Evolutionary conservation across 305 asterid species (phyloP).

Genomic region (Fraxinus latifolia): DNA sequence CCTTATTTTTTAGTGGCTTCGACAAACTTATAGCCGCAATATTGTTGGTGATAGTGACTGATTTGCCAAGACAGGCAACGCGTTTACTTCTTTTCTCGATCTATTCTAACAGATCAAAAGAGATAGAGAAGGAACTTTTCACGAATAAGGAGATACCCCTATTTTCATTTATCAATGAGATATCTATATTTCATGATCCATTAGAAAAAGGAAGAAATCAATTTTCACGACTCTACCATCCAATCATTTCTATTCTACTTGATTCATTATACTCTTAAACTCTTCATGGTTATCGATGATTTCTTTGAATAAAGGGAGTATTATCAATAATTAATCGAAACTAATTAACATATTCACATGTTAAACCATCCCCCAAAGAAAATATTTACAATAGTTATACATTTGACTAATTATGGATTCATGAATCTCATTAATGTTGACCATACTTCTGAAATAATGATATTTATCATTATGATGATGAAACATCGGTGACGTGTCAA

Average conservation of each 20-base stretch:
- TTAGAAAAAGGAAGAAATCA: too few species aligned
- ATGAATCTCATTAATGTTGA: neutral
- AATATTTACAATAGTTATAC: neutral
- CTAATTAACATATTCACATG: neutral
- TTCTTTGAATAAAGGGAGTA: too few species aligned
- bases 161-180: neutral
- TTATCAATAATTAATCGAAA: too few species aligned
- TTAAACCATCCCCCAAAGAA: neutral
- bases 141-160: neutral
- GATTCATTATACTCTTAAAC: neutral
- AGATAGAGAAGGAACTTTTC: neutral
- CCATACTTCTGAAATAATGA: too few species aligned
- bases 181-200: neutral
- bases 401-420: neutral
- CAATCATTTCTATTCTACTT: neutral
- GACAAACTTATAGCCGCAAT: neutral
- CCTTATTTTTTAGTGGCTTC: neutral
- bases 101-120: neutral
- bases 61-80: neutral
- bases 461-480: too few species aligned
- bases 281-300: too few species aligned
- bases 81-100: neutral
- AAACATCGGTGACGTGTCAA: too few species aligned
- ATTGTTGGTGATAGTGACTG: neutral
- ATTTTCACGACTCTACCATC: neutral